Evolutionary conservation across 306 rosid species (phyloP).

Genomic region (Sechiopsis laciniata): DNA sequence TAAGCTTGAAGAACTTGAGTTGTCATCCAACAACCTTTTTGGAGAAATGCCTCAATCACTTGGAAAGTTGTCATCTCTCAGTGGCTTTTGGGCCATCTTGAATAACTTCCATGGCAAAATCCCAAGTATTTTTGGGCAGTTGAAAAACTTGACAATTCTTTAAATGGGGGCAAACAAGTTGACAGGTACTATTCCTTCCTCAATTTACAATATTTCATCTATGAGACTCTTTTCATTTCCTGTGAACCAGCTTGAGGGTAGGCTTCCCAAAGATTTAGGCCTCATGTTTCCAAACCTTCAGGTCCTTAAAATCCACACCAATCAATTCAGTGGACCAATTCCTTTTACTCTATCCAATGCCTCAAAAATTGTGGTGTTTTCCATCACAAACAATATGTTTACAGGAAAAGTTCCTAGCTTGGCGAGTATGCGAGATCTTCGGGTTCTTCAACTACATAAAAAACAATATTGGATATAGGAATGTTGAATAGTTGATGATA

Average conservation of each 20-base stretch:
- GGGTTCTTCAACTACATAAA: not conserved
- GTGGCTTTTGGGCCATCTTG: not conserved
- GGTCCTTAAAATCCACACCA: not conserved
- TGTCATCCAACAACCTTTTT: not conserved
- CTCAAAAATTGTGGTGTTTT: not conserved
- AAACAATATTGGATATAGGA: slow-evolving; percentile 12
- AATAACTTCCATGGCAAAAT: slow-evolving; percentile 6
- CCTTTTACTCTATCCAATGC: slow-evolving; percentile 27
- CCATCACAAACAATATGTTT: not conserved
- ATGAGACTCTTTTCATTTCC: not conserved
- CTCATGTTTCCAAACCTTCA: slow-evolving; percentile 24
- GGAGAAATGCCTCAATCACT: slow-evolving; percentile 28
- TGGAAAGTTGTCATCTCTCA: slow-evolving; percentile 26
- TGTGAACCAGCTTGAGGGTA: slow-evolving; percentile 23
- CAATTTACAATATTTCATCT: slow-evolving; percentile 28
- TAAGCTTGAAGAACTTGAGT: slow-evolving; percentile 5
- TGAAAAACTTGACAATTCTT: not conserved
- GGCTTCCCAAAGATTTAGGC: slow-evolving; percentile 27
- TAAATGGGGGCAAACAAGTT: slow-evolving; percentile 3
- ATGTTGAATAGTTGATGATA: slow-evolving; percentile 20
- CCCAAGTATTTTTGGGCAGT: too few species aligned
- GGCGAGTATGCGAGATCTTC: too few species aligned
- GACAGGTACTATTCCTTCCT: slow-evolving; percentile 27
- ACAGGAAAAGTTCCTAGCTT: slow-evolving; percentile 30
- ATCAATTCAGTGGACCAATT: slow-evolving; percentile 25